A percentile compares a stretch with the other conserved stretches of the same genome.
These are phyloP conservation scores for Hygrophila difformis DNA, from an alignment of 257 asterid genomes.

Conservation along the genomic window DNA sequence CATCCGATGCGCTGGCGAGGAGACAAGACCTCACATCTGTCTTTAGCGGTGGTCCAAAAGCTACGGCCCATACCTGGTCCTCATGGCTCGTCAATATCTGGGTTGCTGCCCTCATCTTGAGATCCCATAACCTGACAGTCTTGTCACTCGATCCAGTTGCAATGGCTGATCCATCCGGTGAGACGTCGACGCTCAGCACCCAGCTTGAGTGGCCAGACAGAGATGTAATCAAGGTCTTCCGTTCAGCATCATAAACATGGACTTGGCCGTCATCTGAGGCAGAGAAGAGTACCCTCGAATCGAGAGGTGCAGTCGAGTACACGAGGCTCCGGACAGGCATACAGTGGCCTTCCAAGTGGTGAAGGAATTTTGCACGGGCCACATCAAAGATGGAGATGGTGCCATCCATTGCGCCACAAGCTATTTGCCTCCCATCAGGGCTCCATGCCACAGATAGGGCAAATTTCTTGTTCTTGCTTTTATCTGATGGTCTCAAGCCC, in stretches of 20 bases:
- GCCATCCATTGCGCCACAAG: constrained; percentile 93
- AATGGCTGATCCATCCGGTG: constrained; percentile 87
- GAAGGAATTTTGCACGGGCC: constrained; percentile 66
- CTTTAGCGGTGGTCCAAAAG: constrained; percentile 66
- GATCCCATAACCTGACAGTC: constrained; percentile 86
- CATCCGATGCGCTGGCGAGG: constrained; percentile 93
- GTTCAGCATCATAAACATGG: constrained; percentile 78
- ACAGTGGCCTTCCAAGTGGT: constrained; percentile 89
- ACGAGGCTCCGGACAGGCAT: constrained; percentile 92
- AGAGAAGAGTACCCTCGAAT: constrained; percentile 79
- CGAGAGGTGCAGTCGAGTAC: constrained; percentile 71
- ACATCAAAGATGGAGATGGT: constrained; percentile 86
- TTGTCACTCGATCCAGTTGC: constrained; percentile 90
- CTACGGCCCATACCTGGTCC: constrained; percentile 94
- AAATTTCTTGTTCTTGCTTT: constrained; percentile 70
- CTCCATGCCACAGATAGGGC: constrained; percentile 96
- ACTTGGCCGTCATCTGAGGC: constrained; percentile 87
- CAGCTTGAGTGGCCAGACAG: constrained; percentile 89
- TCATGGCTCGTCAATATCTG: constrained; percentile 75
- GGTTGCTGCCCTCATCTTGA: constrained; percentile 84
- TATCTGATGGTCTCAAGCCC: constrained; percentile 59
- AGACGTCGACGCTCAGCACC: constrained; percentile 80
- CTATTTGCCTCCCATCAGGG: constrained; percentile 69
- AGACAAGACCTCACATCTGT: constrained; percentile 53
- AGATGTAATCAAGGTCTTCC: constrained; percentile 61